Evolutionary conservation across 2,329 filamentous ascomycete genomes (phyloP).

Genomic region (Aspergillus sp.): DNA sequence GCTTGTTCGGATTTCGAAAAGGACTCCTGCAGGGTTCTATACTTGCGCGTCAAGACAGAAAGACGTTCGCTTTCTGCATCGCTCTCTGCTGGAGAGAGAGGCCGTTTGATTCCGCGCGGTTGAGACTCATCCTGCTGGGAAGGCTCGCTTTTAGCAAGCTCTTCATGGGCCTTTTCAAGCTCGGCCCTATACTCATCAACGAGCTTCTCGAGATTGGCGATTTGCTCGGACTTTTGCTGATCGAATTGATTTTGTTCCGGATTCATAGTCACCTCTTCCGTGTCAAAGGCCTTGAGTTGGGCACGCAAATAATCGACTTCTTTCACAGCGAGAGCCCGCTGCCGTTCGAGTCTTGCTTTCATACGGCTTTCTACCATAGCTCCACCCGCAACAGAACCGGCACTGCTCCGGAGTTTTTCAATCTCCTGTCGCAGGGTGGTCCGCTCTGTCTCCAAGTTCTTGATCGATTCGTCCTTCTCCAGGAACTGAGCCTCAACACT

Average conservation of each 20-base stretch:
- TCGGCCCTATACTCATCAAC: slow-evolving; percentile 85
- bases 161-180: slow-evolving; percentile 70
- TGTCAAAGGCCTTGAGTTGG: slow-evolving; percentile 84
- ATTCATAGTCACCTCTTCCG: slow-evolving; percentile 84
- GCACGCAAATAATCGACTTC: slow-evolving; percentile 93
- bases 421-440: slow-evolving; percentile 66
- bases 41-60: slow-evolving; percentile 83
- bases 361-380: slow-evolving; percentile 64
- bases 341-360: slow-evolving; percentile 76
- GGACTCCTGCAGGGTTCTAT: slow-evolving; percentile 79
- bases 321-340: slow-evolving; percentile 81
- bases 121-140: slow-evolving; percentile 46
- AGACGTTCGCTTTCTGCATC: slow-evolving; percentile 68
- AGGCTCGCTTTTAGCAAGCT: slow-evolving; percentile 68
- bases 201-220: slow-evolving; percentile 80
- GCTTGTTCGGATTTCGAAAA: slow-evolving; percentile 69
- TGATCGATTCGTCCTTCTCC: slow-evolving; percentile 75
- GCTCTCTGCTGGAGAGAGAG: slow-evolving; percentile 58
- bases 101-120: slow-evolving; percentile 62
- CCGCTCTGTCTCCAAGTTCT: slow-evolving; percentile 70
- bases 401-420: slow-evolving; percentile 66
- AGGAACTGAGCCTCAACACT: slow-evolving; percentile 74
- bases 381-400: slow-evolving; percentile 41
- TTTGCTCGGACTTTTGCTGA: slow-evolving; percentile 69
- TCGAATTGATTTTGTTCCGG: slow-evolving; percentile 70